Conservation (phyloP, 257 asterid species). For the Rehmannia glutinosa region DNA sequence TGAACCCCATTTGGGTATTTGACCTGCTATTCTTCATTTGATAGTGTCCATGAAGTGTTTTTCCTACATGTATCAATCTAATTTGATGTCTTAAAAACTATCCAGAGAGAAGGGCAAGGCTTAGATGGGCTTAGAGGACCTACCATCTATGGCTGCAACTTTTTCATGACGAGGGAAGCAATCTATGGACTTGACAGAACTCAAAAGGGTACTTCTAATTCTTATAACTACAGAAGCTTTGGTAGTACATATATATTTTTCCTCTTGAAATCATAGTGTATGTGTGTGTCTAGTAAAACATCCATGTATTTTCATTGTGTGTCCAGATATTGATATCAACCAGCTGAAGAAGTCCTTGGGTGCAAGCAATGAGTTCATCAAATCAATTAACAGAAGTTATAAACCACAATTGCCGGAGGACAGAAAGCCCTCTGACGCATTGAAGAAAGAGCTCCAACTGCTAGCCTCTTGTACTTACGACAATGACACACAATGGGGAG, state of each 20-base stretch:
- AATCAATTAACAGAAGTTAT: conserved; percentile 21
- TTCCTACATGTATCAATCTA: conserved; percentile 19
- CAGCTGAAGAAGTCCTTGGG: conserved; percentile 45
- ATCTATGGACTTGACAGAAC: conserved; percentile 30
- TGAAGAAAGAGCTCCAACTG: conserved; percentile 27
- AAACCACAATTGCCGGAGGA: conserved; percentile 8
- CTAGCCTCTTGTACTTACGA: conserved; percentile 54
- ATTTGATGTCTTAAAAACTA: not conserved
- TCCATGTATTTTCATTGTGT: not conserved
- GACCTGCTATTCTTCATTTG: not conserved
- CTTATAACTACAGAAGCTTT: no score
- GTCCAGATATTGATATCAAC: conserved; percentile 34
- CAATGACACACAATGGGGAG: conserved; percentile 48
- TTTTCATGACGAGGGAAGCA: conserved; percentile 46
- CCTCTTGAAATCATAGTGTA: not conserved
- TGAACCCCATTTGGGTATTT: conserved; percentile 27
- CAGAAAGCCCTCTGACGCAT: conserved; percentile 18
- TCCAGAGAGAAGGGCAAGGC: conserved; percentile 47
- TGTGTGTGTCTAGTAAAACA: not conserved
- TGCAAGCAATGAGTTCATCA: conserved; percentile 47
- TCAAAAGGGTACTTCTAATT: conserved; percentile 23
- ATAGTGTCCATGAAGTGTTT: not conserved
- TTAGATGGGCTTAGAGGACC: conserved; percentile 58
- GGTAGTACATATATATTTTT: no score
- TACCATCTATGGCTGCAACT: conserved; percentile 43